Percentiles rank a stretch among this genome's conserved stretches.
phyloP scores from a whole-genome alignment of 257 asterid species.

The Solanum tarapatanum region DNA sequence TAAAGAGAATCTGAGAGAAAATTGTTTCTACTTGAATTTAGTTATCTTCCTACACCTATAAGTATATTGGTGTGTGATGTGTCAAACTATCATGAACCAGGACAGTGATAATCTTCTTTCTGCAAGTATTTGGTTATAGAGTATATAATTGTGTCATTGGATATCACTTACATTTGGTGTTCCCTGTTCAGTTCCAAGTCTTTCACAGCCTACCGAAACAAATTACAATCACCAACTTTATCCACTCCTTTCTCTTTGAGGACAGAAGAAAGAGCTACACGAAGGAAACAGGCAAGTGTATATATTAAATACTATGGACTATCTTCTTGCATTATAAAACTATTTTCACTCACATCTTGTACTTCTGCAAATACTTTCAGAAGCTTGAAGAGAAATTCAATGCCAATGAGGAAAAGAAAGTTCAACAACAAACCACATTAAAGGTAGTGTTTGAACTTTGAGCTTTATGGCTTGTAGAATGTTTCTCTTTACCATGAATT shows the following conservation, averaged over 20 bases:
- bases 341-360: not conserved
- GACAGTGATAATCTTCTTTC: not conserved
- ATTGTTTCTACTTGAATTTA: not conserved
- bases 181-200: conserved; percentile 38
- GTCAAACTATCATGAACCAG: not conserved
- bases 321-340: not conserved
- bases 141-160: not conserved
- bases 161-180: not conserved
- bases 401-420: conserved; percentile 43
- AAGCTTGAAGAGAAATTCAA: conserved; percentile 87
- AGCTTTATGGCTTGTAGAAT: not conserved
- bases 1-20: not conserved
- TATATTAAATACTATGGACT: not conserved
- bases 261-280: conserved; percentile 82
- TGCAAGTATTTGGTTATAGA: not conserved
- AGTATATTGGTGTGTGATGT: not conserved
- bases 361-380: conserved; percentile 22
- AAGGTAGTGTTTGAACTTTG: conserved; percentile 23
- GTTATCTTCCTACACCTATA: not conserved
- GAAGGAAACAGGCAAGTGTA: conserved; percentile 69
- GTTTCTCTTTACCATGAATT: not conserved
- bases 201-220: conserved; percentile 56
- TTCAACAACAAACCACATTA: conserved; percentile 41
- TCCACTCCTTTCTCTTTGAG: conserved; percentile 64
- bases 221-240: conserved; percentile 54